Percentiles rank a stretch among this genome's conserved stretches.
Evolutionary conservation across 345 rosid species (phyloP).

Genomic region (Eucalyptus cladocalyx): DNA sequence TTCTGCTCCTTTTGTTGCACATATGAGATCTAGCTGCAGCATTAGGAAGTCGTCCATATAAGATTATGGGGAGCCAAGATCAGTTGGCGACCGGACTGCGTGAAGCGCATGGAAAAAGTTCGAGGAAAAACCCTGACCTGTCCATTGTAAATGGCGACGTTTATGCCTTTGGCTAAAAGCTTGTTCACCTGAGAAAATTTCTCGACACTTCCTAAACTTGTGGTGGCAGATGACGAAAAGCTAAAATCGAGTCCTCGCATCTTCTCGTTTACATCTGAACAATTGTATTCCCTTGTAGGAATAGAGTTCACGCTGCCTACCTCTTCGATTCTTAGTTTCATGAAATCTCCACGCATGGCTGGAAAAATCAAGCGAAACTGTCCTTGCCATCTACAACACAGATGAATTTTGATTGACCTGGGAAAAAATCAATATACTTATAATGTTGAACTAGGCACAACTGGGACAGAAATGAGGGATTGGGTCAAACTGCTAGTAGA

Average conservation of each 20-base stretch:
- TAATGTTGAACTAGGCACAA: background rate
- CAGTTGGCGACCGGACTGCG: background rate
- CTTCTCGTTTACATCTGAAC: background rate
- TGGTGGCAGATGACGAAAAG: background rate
- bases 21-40: slow-evolving; percentile 23
- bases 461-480: background rate
- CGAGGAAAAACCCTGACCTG: slow-evolving; percentile 1
- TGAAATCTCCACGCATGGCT: slow-evolving; percentile 20
- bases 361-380: background rate
- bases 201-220: background rate
- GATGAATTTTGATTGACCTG: background rate
- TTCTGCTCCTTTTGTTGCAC: slow-evolving; percentile 32
- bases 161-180: slow-evolving; percentile 18
- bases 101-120: background rate
- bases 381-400: slow-evolving; percentile 11
- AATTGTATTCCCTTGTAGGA: background rate
- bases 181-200: slow-evolving; percentile 15
- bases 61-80: background rate
- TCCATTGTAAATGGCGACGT: slow-evolving; percentile 22
- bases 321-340: slow-evolving; percentile 34
- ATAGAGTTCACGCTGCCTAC: background rate
- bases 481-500: background rate
- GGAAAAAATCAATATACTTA: background rate
- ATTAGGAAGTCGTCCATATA: background rate
- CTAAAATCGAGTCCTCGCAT: background rate